Conservation (phyloP, 2,329 filamentous ascomycete genomes). For the Aspergillus viridinutans region DNA sequence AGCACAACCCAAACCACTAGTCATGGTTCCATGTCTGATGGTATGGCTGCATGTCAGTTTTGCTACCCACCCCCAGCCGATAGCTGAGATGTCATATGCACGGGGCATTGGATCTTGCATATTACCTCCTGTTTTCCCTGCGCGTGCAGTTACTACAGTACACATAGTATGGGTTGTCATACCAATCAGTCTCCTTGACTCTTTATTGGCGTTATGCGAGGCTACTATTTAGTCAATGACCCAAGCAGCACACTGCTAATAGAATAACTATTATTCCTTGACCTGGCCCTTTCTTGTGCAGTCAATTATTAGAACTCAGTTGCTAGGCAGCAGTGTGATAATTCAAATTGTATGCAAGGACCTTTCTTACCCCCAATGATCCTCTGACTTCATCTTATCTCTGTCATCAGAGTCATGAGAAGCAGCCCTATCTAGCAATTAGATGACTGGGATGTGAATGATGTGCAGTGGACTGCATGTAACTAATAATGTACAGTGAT, state of each 20-base stretch:
- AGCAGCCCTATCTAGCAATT: neutral
- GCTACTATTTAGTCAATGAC: neutral
- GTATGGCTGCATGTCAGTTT: slow-evolving; percentile 10
- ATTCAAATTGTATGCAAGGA: neutral
- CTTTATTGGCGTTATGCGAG: neutral
- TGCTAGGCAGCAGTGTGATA: neutral
- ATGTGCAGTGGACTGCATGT: neutral
- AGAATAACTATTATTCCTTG: neutral
- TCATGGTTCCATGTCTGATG: neutral
- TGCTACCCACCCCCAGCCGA: slow-evolving; percentile 9
- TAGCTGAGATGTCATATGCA: slow-evolving; percentile 33
- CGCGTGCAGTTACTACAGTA: neutral
- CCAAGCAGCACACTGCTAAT: neutral
- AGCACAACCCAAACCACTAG: neutral
- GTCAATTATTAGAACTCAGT: neutral
- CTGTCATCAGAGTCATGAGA: neutral
- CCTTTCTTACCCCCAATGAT: neutral
- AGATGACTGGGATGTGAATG: neutral
- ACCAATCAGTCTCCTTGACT: neutral
- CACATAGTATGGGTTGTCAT: neutral
- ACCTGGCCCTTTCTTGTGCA: neutral
- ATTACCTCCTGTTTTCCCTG: neutral
- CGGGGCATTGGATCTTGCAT: slow-evolving; percentile 19
- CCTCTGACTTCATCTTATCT: neutral
- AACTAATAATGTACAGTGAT: slow-evolving; percentile 6